A percentile compares a stretch with the other conserved stretches of the same genome.
Evolutionary conservation across 2,329 filamentous ascomycete genomes (phyloP).

Genomic region (Hypoxylon sp.): DNA sequence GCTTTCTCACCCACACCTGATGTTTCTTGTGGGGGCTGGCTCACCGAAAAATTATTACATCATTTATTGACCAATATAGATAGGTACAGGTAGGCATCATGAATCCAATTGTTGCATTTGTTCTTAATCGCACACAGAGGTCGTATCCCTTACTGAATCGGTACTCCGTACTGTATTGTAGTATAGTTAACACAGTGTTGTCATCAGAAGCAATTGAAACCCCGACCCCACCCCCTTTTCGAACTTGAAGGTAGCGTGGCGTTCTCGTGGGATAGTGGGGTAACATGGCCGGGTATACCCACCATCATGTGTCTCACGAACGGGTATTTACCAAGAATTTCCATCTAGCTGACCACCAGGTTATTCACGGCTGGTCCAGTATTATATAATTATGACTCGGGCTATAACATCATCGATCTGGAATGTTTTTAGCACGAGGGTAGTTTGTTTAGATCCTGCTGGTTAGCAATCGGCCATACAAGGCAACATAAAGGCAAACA

Average conservation of each 20-base stretch:
- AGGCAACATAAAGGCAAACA: neutral
- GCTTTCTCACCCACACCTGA: neutral
- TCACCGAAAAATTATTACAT: neutral
- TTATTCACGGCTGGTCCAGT: neutral
- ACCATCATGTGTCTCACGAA: neutral
- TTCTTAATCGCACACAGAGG: neutral
- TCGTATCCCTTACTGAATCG: neutral
- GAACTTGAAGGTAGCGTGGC: neutral
- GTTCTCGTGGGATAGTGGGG: neutral
- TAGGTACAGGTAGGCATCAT: no score
- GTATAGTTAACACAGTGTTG: no score
- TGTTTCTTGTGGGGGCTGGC: neutral
- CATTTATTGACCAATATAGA: no score
- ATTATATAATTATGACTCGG: neutral
- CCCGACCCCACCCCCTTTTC: neutral
- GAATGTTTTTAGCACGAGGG: neutral
- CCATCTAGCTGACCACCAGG: neutral
- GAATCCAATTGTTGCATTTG: no score
- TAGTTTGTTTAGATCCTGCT: neutral
- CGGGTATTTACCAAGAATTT: neutral
- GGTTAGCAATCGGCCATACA: neutral
- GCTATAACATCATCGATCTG: neutral
- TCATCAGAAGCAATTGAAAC: no score
- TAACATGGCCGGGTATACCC: neutral
- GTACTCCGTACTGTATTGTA: neutral